These are phyloP conservation scores for Aspergillus neoniger DNA, from an alignment of 2,329 filamentous ascomycete genomes.

Conservation along the genomic window DNA sequence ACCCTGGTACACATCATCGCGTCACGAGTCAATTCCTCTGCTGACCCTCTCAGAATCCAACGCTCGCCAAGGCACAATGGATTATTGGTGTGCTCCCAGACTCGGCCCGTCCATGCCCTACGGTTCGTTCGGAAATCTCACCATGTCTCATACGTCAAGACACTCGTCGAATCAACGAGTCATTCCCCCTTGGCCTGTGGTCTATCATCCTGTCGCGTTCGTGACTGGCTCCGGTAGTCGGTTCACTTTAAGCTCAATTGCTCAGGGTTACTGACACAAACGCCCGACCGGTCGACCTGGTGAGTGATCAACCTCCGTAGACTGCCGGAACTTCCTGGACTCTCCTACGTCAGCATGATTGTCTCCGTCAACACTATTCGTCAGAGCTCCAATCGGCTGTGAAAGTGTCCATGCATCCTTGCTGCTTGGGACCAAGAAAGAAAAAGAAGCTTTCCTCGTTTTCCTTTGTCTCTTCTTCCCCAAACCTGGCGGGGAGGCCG, in stretches of 20 bases:
- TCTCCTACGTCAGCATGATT: conserved; percentile 40
- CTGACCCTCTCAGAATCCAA: conserved; percentile 4
- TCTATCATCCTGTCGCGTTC: neutral
- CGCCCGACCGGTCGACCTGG: neutral
- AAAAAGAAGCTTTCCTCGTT: neutral
- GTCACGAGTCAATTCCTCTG: conserved; percentile 17
- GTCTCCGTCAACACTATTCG: conserved; percentile 10
- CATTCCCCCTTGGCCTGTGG: neutral
- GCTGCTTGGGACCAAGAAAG: conserved; percentile 7
- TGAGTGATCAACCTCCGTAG: neutral
- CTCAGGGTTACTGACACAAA: neutral
- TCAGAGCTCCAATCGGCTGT: neutral
- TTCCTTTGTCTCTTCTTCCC: neutral
- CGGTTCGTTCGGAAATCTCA: conserved; percentile 14
- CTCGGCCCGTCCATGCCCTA: conserved; percentile 11
- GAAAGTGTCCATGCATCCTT: neutral
- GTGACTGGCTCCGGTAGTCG: neutral
- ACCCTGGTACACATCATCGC: conserved; percentile 17
- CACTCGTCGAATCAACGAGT: conserved; percentile 16
- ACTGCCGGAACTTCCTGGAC: conserved; percentile 23
- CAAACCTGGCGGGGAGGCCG: conserved; percentile 1
- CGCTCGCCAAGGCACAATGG: conserved; percentile 2
- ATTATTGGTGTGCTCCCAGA: conserved; percentile 7
- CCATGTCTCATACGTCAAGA: conserved; percentile 28
- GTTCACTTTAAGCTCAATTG: neutral